Conservation (phyloP, 1,284 basidiomycete genomes). For the Ceratobasidium sp. region DNA sequence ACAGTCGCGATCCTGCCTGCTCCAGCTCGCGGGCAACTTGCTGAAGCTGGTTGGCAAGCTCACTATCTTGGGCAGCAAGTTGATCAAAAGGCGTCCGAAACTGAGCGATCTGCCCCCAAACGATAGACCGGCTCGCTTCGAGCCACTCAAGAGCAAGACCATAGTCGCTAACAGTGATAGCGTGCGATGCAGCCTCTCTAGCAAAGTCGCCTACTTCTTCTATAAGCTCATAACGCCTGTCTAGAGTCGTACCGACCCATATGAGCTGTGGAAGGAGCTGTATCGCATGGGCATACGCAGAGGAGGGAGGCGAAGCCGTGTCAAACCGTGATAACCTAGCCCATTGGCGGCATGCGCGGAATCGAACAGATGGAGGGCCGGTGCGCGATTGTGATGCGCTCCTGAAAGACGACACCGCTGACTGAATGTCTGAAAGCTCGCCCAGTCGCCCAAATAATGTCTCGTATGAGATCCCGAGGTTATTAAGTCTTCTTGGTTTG, state of each 20-base stretch:
- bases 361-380: too few species aligned
- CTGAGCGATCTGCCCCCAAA: not conserved
- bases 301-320: too few species aligned
- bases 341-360: too few species aligned
- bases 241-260: not conserved
- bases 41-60: not conserved
- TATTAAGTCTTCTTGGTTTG: too few species aligned
- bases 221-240: not conserved
- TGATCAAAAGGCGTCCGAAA: too few species aligned
- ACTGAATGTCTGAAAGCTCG: too few species aligned
- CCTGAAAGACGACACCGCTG: too few species aligned
- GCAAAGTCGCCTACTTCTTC: not conserved
- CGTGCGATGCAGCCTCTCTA: not conserved
- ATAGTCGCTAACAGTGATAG: not conserved
- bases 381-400: too few species aligned
- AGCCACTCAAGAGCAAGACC: not conserved
- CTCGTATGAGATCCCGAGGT: too few species aligned
- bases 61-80: not conserved
- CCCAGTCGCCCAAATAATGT: not conserved
- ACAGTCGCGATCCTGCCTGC: too few species aligned
- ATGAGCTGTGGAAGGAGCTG: not conserved
- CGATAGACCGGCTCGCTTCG: not conserved
- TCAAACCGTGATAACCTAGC: too few species aligned
- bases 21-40: not conserved
- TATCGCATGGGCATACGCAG: not conserved